Evolutionary conservation across 306 rosid species (phyloP).

Genomic region (Crataegus laevigata): DNA sequence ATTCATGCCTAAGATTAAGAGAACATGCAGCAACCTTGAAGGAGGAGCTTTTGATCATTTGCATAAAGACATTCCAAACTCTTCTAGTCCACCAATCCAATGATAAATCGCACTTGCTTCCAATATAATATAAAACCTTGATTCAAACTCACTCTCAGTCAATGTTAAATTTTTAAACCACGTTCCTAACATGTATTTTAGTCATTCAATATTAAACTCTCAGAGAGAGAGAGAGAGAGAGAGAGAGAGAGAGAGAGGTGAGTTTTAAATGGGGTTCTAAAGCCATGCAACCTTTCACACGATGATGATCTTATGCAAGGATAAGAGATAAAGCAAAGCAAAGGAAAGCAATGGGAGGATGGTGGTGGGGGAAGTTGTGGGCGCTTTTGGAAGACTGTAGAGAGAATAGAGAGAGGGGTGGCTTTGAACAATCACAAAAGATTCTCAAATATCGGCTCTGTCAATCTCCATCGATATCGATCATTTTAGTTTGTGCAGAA

Average conservation of each 20-base stretch:
- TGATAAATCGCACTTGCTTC: conserved; percentile 8
- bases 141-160: neutral
- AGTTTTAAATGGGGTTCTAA: conserved; percentile 25
- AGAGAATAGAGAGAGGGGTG: conserved; percentile 1
- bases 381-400: conserved; percentile 22
- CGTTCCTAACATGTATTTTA: conserved; percentile 21
- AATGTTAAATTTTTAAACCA: neutral
- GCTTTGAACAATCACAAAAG: conserved; percentile 8
- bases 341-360: conserved; percentile 7
- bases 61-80: conserved; percentile 72
- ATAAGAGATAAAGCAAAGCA: conserved; percentile 13
- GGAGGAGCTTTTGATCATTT: conserved; percentile 35
- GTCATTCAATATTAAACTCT: conserved; percentile 8
- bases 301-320: conserved; percentile 27
- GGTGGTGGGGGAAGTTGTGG: conserved; percentile 3
- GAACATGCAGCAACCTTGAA: conserved; percentile 23
- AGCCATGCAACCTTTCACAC: conserved; percentile 87
- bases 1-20: conserved; percentile 21
- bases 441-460: too few species aligned
- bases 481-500: conserved; percentile 45
- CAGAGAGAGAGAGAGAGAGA: neutral
- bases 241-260: neutral
- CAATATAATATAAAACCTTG: conserved; percentile 5
- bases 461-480: neutral
- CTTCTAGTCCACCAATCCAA: conserved; percentile 39